These are phyloP conservation scores for Rhytidhysteron rufulum DNA, from an alignment of 2,329 filamentous ascomycete species.

Conservation along the genomic window DNA sequence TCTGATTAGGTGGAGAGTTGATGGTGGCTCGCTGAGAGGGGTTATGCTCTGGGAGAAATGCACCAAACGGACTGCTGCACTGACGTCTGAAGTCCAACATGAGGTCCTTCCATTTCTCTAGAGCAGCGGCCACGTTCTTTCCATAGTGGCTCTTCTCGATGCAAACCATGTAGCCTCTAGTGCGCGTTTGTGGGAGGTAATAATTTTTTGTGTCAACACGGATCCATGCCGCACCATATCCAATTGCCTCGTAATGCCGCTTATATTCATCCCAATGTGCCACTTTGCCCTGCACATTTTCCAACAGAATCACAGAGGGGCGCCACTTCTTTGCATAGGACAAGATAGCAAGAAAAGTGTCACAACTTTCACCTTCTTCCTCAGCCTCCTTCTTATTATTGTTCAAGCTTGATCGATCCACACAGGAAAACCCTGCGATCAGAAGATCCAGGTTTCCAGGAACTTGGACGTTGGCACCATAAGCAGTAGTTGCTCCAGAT, in stretches of 20 bases:
- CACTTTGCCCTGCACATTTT: constrained; percentile 57
- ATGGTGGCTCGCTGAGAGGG: constrained; percentile 44
- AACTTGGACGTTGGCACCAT: constrained; percentile 56
- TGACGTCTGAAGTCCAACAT: constrained; percentile 50
- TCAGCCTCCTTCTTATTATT: constrained; percentile 49
- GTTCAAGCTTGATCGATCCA: constrained; percentile 70
- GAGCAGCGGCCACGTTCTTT: constrained; percentile 9
- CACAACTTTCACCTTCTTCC: constrained; percentile 59
- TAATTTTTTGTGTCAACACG: constrained; percentile 66
- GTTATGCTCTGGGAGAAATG: constrained; percentile 58
- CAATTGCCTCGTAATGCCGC: constrained; percentile 45
- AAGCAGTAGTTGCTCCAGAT: constrained; percentile 54
- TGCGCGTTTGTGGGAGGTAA: constrained; percentile 66
- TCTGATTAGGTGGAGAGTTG: constrained; percentile 9
- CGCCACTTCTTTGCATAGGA: constrained; percentile 52
- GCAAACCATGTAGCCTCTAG: constrained; percentile 46
- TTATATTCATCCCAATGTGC: constrained; percentile 58
- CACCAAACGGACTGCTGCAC: constrained; percentile 60
- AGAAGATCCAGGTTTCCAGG: constrained; percentile 61
- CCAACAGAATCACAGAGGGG: constrained; percentile 64
- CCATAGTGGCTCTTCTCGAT: constrained; percentile 28
- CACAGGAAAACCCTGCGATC: constrained; percentile 70
- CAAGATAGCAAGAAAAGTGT: constrained; percentile 62
- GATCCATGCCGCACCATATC: constrained; percentile 52
- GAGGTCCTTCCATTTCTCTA: constrained; percentile 39